Base-by-base conservation (phyloP, 495 filamentous ascomycete genomes). In the Saxophila tyrrhenica region DNA sequence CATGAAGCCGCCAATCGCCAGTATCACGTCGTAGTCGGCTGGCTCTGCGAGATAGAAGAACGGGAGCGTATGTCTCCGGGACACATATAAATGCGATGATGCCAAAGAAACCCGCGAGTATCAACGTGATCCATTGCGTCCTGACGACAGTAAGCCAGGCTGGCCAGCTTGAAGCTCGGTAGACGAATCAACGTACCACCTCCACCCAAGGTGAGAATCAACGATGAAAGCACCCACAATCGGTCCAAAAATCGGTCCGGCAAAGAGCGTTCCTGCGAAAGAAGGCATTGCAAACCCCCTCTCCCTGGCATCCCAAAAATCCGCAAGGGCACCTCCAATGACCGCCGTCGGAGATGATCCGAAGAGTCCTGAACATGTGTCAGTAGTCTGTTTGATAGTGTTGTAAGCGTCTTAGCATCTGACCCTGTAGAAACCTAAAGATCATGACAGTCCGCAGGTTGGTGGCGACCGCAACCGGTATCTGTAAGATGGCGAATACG, bases 321-420 rank as follows among this genome's bases (percentile, higher is more conserved):
- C 83, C 8, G 74, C 78, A 52, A 82, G 65, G n/a, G 74, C 72
- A 55, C 81, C 83, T 32, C 76, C 78, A 13, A 79, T 73, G 32
- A 84, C 73, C 3, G 79, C 77, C 13, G 85, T 60, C 13, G 83
- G 78, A 0, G 81, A 77, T 48, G 78, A 78, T 22, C 80, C 82
- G 58, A 85, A 82, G 29, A 79, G 61, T 11, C 82, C 82, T 10
- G 72, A 13, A 11, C 19, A 50, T 10, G 35, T 16, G 35, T 39
- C 35, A 39, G 35, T 16, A n/a, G n/a, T n/a, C n/a, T n/a, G n/a
- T n/a, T n/a, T n/a, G n/a, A n/a, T n/a, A n/a, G n/a, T n/a, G n/a
- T n/a, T n/a, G n/a, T n/a, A n/a, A n/a, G n/a, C n/a, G n/a, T n/a
- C n/a, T n/a, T n/a, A n/a, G n/a, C 64, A n/a, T 22, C 19, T 39